Evolutionary conservation across 2,329 filamentous ascomycete species (phyloP).

Genomic region (Mollisiaceae sp.): DNA sequence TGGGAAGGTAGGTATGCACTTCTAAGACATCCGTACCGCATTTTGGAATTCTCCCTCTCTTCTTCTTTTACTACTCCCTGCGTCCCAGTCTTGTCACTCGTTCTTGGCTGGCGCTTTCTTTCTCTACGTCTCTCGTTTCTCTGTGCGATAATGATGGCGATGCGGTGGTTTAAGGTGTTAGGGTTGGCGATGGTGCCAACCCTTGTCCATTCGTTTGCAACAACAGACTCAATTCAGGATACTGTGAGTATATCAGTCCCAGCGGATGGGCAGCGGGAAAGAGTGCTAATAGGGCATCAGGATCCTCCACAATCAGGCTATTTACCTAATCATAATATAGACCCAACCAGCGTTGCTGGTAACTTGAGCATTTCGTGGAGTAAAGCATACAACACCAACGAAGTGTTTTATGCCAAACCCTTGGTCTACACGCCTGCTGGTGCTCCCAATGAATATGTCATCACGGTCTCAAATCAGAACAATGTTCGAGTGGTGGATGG

Average conservation of each 20-base stretch:
- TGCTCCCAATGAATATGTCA: conserved; percentile 55
- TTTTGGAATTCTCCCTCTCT: neutral
- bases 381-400: conserved; percentile 9
- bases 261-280: neutral
- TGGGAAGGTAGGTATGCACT: too few relatives aligned
- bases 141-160: neutral
- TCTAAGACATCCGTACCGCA: neutral
- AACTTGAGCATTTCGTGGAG: conserved; percentile 4
- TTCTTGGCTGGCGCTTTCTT: neutral
- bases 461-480: conserved; percentile 61
- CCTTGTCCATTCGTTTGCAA: conserved; percentile 11
- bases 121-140: neutral
- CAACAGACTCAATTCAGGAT: conserved; percentile 4
- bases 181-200: conserved; percentile 8
- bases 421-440: conserved; percentile 57
- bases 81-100: neutral
- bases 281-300: neutral
- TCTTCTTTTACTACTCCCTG: neutral
- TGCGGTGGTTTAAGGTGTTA: conserved; percentile 1
- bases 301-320: conserved; percentile 23
- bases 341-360: conserved; percentile 7
- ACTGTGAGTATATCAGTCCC: neutral
- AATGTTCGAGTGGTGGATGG: conserved; percentile 61
- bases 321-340: conserved; percentile 23
- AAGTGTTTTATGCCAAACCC: conserved; percentile 53